Conservation (phyloP, 768 basidiomycete species). For the Vishniacozyma victoriae region DNA sequence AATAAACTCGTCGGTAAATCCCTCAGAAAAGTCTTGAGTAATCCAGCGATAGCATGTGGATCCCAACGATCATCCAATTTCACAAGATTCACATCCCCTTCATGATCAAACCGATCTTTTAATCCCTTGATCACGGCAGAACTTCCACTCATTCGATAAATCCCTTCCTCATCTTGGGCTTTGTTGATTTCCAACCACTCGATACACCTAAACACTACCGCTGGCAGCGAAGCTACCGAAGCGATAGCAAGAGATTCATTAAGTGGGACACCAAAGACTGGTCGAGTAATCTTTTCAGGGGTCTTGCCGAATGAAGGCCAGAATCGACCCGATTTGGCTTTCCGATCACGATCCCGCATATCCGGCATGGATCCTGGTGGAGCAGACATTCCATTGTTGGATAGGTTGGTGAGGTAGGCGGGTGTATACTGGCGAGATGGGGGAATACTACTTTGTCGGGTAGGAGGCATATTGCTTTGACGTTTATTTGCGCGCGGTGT, state of each 20-base stretch:
- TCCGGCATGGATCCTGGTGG: constrained; percentile 20
- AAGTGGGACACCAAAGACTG: constrained; percentile 82
- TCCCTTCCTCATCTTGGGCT: constrained; percentile 94
- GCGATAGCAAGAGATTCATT: constrained; percentile 83
- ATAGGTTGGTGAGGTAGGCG: constrained; percentile 31
- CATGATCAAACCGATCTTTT: constrained; percentile 86
- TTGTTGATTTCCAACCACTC: constrained; percentile 90
- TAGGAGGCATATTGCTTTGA: constrained; percentile 1
- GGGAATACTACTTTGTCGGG: constrained; percentile 41
- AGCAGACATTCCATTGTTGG: constrained; percentile 25
- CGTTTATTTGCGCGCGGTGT: background rate
- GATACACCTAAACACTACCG: constrained; percentile 90
- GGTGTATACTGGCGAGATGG: constrained; percentile 20
- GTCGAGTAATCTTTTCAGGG: constrained; percentile 50
- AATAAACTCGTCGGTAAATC: constrained; percentile 89
- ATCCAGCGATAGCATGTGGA: constrained; percentile 91
- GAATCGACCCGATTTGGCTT: constrained; percentile 86
- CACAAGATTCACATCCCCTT: constrained; percentile 91
- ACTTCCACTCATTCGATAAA: constrained; percentile 90
- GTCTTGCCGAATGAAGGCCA: constrained; percentile 72
- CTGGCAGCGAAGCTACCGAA: constrained; percentile 82
- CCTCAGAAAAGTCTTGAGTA: constrained; percentile 86
- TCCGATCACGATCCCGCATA: constrained; percentile 76
- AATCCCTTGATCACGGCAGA: constrained; percentile 90
- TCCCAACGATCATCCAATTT: constrained; percentile 90